phyloP scores from a whole-genome alignment of 768 basidiomycete genomes.

The Boletus barrowsii region DNA sequence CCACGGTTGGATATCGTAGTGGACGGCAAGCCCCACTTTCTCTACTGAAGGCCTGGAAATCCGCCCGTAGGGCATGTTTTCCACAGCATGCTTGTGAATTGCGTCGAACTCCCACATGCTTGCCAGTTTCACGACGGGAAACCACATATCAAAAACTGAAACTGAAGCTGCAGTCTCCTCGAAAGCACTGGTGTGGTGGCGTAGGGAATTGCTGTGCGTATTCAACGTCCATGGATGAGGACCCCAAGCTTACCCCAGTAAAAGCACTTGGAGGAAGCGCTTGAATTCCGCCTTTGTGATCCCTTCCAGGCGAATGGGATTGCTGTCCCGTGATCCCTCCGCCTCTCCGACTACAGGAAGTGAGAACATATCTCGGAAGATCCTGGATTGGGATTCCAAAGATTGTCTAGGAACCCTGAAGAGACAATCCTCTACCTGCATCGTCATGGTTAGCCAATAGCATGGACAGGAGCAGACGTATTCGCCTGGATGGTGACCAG shows the following conservation, averaged over 20 bases:
- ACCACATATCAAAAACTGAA: slow-evolving; percentile 32
- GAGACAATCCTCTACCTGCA: slow-evolving; percentile 26
- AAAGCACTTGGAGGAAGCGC: slow-evolving; percentile 23
- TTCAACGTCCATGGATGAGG: neutral
- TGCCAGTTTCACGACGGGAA: slow-evolving; percentile 37
- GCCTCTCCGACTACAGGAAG: slow-evolving; percentile 10
- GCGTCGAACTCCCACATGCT: slow-evolving; percentile 37
- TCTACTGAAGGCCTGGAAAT: slow-evolving; percentile 14
- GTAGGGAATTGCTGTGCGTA: neutral
- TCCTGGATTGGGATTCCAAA: slow-evolving; percentile 22
- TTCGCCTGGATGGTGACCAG: slow-evolving; percentile 14
- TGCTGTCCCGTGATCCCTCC: slow-evolving; percentile 20
- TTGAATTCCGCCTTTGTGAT: slow-evolving; percentile 26
- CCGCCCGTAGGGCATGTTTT: slow-evolving; percentile 22
- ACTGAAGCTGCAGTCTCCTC: neutral
- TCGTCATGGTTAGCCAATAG: neutral
- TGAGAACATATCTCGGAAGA: slow-evolving; percentile 28
- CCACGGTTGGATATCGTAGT: slow-evolving; percentile 35
- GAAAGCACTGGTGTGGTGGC: neutral
- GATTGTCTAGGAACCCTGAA: slow-evolving; percentile 26
- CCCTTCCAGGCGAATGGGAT: slow-evolving; percentile 24
- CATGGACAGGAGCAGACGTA: neutral
- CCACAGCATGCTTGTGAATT: slow-evolving; percentile 30
- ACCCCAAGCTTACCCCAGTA: slow-evolving; percentile 8
- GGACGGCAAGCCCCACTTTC: slow-evolving; percentile 30